Evolutionary conservation across 805 yeast species (phyloP).

Genomic region (Saccharomycopsis fibuligera): DNA sequence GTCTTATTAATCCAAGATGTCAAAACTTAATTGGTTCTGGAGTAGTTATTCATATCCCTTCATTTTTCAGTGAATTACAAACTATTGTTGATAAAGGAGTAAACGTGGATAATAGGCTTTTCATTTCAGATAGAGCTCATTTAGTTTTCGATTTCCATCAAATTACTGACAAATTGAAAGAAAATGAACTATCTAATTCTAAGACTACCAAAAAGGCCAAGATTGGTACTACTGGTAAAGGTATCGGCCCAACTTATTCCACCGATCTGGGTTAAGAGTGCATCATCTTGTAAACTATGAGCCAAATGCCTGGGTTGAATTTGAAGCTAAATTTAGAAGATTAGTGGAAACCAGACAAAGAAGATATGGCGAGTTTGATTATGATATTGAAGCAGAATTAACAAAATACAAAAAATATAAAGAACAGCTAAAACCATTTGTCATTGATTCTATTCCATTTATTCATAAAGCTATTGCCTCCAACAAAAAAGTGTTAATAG

Average conservation of each 20-base stretch:
- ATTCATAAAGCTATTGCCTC: slow-evolving; percentile 69
- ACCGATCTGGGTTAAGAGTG: slow-evolving; percentile 95
- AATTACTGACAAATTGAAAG: slow-evolving; percentile 91
- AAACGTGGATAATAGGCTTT: slow-evolving; percentile 57
- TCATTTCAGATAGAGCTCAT: slow-evolving; percentile 90
- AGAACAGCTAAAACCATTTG: slow-evolving; percentile 77
- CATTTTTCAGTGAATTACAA: slow-evolving; percentile 81
- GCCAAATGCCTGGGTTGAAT: slow-evolving; percentile 90
- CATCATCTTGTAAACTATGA: slow-evolving; percentile 90
- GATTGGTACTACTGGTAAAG: slow-evolving; percentile 98
- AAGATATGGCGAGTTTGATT: slow-evolving; percentile 91
- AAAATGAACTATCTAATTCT: slow-evolving; percentile 70
- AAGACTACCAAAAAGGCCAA: slow-evolving; percentile 67
- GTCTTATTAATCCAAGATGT: slow-evolving; percentile 92
- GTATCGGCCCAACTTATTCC: slow-evolving; percentile 97
- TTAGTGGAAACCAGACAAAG: slow-evolving; percentile 73
- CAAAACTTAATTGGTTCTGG: slow-evolving; percentile 89
- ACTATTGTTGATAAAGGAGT: slow-evolving; percentile 79
- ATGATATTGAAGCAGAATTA: slow-evolving; percentile 76
- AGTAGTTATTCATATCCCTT: slow-evolving; percentile 92
- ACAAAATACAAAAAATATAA: slow-evolving; percentile 68
- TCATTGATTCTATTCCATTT: slow-evolving; percentile 84
- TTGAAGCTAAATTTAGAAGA: slow-evolving; percentile 69
- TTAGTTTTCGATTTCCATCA: slow-evolving; percentile 97
- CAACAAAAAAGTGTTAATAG: slow-evolving; percentile 84